Evolutionary conservation across 73 alveolate species (phyloP).

Genomic region (Paramecium sexaurelia): DNA sequence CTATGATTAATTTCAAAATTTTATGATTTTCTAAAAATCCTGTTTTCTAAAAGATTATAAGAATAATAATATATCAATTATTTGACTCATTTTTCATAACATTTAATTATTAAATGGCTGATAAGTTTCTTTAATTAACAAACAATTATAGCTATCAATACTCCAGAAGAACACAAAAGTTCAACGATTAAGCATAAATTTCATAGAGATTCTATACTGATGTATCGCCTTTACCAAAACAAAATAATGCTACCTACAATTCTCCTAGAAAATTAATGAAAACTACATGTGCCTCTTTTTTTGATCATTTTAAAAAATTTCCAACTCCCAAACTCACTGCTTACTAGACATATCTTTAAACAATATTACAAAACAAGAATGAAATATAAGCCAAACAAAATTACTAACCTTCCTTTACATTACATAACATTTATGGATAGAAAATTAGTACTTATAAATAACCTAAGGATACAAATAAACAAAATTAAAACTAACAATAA

Average conservation of each 20-base stretch:
- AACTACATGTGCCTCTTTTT: slow-evolving; percentile 1
- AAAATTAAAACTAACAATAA: not conserved
- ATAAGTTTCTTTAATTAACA: not conserved
- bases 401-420: not conserved
- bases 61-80: not conserved
- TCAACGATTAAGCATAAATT: not conserved
- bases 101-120: not conserved
- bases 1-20: not conserved
- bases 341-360: not conserved
- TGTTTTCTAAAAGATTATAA: not conserved
- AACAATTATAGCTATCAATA: not conserved
- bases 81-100: not conserved
- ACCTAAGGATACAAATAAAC: not conserved
- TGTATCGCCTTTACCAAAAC: not conserved
- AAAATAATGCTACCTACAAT: not conserved
- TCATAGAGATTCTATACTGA: not conserved
- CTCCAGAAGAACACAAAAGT: not conserved
- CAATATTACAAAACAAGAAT: not conserved
- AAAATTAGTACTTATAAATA: not conserved
- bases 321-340: slow-evolving; percentile 14
- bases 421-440: slow-evolving; percentile 13
- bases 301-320: not conserved
- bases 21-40: not conserved
- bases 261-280: slow-evolving; percentile 27
- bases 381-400: not conserved